These are phyloP conservation scores for Pyricularia grisea DNA, from an alignment of 2,329 filamentous ascomycete species.

Conservation along the genomic window DNA sequence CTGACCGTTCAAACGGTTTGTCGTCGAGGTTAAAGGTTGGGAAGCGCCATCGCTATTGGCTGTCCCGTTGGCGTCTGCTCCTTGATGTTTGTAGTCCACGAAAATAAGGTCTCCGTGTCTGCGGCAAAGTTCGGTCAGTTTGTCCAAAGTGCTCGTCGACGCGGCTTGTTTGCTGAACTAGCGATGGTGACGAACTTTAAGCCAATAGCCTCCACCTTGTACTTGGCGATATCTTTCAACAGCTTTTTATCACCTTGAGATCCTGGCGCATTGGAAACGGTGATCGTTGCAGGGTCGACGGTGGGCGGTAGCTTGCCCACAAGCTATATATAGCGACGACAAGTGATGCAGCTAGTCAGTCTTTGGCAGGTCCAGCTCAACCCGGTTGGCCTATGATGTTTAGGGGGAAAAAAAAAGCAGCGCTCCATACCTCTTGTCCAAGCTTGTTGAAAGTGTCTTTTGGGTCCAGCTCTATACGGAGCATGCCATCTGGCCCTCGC, in stretches of 20 bases:
- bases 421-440: conserved; percentile 35
- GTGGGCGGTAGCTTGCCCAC: conserved; percentile 49
- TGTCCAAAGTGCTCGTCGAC: not conserved
- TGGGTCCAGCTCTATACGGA: conserved; percentile 70
- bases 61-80: conserved; percentile 23
- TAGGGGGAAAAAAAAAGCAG: not conserved
- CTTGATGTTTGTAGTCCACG: conserved; percentile 63
- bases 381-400: not conserved
- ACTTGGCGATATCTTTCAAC: conserved; percentile 46
- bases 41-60: conserved; percentile 30
- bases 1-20: conserved; percentile 70
- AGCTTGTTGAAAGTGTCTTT: conserved; percentile 62
- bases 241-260: conserved; percentile 45
- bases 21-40: conserved; percentile 27
- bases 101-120: conserved; percentile 91
- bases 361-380: not conserved
- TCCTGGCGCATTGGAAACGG: conserved; percentile 51
- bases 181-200: conserved; percentile 37
- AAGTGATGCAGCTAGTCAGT: not conserved
- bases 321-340: conserved; percentile 30
- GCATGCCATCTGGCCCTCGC: conserved; percentile 86
- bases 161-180: not conserved
- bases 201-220: conserved; percentile 49
- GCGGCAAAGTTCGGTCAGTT: not conserved
- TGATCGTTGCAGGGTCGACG: conserved; percentile 50